Percentiles rank a stretch among this genome's conserved stretches.
Conservation (phyloP, 164 flowering plant species). For the Annona cherimola region DNA sequence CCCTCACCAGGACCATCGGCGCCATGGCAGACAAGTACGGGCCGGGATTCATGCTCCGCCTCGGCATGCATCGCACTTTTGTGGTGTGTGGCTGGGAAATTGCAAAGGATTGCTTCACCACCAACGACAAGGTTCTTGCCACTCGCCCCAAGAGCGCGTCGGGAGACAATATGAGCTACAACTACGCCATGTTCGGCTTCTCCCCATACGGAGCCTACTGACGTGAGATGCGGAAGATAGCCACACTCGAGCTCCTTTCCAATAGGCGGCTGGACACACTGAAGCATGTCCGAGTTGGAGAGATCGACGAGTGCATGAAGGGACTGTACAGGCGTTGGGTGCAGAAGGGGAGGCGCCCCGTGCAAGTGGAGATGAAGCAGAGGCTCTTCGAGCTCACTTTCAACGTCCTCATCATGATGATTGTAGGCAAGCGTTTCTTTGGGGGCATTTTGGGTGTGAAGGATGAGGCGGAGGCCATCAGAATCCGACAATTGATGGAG, state of each 20-base stretch:
- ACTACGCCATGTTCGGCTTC: constrained; percentile 11
- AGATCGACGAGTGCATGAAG: constrained; percentile 11
- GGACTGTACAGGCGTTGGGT: constrained; percentile 9
- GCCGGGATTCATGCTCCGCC: constrained; percentile 15
- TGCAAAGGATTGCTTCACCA: constrained; percentile 27
- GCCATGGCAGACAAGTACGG: constrained; percentile 19
- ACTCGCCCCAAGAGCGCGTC: constrained; percentile 3
- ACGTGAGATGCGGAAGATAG: constrained; percentile 24
- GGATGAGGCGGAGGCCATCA: neutral
- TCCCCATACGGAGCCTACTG: constrained; percentile 21
- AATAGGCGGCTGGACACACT: constrained; percentile 6
- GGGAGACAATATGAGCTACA: constrained; percentile 7
- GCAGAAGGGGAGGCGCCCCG: neutral
- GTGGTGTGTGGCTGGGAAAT: constrained; percentile 17
- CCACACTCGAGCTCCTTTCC: constrained; percentile 19
- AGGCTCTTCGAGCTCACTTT: constrained; percentile 13
- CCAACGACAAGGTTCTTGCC: constrained; percentile 12
- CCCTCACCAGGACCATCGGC: neutral
- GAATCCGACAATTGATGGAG: constrained; percentile 3
- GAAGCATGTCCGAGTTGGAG: constrained; percentile 6
- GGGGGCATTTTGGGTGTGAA: neutral
- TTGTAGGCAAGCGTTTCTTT: constrained; percentile 20
- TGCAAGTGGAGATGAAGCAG: constrained; percentile 16
- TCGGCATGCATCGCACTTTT: constrained; percentile 13
- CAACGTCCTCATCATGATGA: constrained; percentile 14